Base-by-base conservation (phyloP, 345 rosid species). In the Microcos paniculata region DNA sequence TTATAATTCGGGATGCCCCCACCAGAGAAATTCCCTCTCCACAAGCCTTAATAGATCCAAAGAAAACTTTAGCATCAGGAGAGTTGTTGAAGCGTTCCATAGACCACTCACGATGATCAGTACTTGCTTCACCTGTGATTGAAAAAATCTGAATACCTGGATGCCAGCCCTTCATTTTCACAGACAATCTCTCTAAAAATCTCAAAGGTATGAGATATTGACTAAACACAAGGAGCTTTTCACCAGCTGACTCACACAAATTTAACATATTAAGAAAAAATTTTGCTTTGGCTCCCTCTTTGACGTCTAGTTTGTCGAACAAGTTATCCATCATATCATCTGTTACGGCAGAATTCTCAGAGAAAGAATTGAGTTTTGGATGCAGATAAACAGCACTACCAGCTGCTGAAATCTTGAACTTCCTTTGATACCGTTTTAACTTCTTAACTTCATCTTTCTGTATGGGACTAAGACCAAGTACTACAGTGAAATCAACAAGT, bases 1-100 rank as follows among this genome's bases (percentile, higher is more conserved):
- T 89, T 56, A 96, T 68, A 16, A 96, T 79, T 3, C 97, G 82
- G 0, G 97, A 96, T 51, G 96, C 99, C 13, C 99, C 99, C 38
- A 96, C 98, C 48, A 96, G 59, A 4, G 98, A 96, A 24, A 96
- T 88, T n/a, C 99, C 99, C 80, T 96, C 98, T 13, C 98, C 99
- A 52, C 99, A 96, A 0, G 98, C 97, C 83, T 80, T 91, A 18
- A 96, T 96, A 3, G 98, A 96, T 38, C 99, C 99, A 28, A 93
- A 94, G 45, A 96, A 87, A 8, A 93, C 93, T 83, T 74, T 96
- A 0, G 99, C 90, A 8, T 93, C 93, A 0, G 80, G 45, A 6
- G 97, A 89, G 56, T 82, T 92, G 84, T 93, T 93, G 81, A 93
- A 93, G 15, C 73, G 81, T 21, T 96, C 96, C 97, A 90, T 93